These are phyloP conservation scores for Chimonanthus salicifolius DNA, from an alignment of 164 flowering plant species.

Conservation along the genomic window DNA sequence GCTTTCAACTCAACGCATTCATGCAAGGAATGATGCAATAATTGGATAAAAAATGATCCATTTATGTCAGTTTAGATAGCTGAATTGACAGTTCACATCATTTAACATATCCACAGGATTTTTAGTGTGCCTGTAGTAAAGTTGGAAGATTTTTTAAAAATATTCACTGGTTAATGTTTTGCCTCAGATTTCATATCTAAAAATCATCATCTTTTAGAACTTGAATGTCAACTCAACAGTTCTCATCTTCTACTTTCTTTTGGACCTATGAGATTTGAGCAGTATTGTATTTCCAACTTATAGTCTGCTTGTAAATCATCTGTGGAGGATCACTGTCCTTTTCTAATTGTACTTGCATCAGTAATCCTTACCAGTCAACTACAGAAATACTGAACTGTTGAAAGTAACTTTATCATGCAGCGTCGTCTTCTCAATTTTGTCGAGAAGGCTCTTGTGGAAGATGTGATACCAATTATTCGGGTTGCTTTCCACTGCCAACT, in stretches of 20 bases:
- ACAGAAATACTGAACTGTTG: not conserved
- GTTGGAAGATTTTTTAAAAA: too few species aligned
- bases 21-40: too few species aligned
- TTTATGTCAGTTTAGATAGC: too few species aligned
- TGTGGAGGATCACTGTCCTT: not conserved
- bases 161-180: too few species aligned
- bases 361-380: not conserved
- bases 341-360: not conserved
- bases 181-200: too few species aligned
- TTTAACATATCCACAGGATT: too few species aligned
- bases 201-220: too few species aligned
- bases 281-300: not conserved
- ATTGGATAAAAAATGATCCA: too few species aligned
- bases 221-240: too few species aligned
- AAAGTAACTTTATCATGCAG: conserved; percentile 32
- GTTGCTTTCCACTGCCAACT: conserved; percentile 54
- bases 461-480: conserved; percentile 56
- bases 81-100: too few species aligned
- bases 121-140: too few species aligned
- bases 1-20: too few species aligned
- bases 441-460: conserved; percentile 53
- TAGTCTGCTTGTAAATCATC: not conserved
- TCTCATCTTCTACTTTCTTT: not conserved
- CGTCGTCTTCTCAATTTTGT: conserved; percentile 55
- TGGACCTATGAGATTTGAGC: not conserved